These are phyloP conservation scores for Saprolegnia parasitica DNA, from an alignment of 352 stramenopile genomes.

Conservation along the genomic window DNA sequence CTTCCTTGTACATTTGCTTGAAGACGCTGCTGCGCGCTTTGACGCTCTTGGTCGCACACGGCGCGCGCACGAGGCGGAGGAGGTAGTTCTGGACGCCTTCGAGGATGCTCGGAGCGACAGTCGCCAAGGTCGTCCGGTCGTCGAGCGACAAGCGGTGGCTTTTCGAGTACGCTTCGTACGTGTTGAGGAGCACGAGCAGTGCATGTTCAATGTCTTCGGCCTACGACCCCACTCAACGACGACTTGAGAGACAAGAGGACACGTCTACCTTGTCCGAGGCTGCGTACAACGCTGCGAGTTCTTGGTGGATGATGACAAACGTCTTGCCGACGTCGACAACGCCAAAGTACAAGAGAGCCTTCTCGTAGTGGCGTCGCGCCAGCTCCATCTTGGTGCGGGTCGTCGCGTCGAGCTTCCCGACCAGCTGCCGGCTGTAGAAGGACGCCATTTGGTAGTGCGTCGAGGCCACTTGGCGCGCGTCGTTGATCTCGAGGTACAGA, in stretches of 20 bases:
- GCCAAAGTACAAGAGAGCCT: conserved; percentile 74
- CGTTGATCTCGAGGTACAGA: conserved; percentile 64
- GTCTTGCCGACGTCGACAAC: conserved; percentile 60
- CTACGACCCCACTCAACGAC: conserved; percentile 38
- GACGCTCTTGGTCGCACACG: not conserved
- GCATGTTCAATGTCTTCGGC: conserved; percentile 74
- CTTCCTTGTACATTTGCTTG: conserved; percentile 84
- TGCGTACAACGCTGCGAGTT: conserved; percentile 71
- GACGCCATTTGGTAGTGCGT: conserved; percentile 85
- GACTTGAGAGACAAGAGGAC: no score
- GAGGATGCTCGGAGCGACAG: conserved; percentile 35
- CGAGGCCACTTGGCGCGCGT: conserved; percentile 65
- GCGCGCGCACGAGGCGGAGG: conserved; percentile 52
- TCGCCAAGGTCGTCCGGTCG: conserved; percentile 12
- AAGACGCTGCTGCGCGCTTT: conserved; percentile 39
- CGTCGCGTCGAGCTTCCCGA: not conserved
- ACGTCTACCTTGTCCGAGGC: conserved; percentile 18
- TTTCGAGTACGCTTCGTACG: conserved; percentile 58
- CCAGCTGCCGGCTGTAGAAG: conserved; percentile 63
- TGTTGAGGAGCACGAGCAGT: conserved; percentile 69
- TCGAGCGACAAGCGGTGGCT: conserved; percentile 26
- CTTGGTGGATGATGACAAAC: conserved; percentile 79
- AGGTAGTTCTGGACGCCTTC: conserved; percentile 53
- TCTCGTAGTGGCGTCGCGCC: conserved; percentile 77
- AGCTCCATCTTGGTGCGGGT: conserved; percentile 75